A percentile compares a stretch with the other conserved stretches of the same genome.
Evolutionary conservation across 345 rosid genomes (phyloP).

Genomic region (Alliaria petiolata): DNA sequence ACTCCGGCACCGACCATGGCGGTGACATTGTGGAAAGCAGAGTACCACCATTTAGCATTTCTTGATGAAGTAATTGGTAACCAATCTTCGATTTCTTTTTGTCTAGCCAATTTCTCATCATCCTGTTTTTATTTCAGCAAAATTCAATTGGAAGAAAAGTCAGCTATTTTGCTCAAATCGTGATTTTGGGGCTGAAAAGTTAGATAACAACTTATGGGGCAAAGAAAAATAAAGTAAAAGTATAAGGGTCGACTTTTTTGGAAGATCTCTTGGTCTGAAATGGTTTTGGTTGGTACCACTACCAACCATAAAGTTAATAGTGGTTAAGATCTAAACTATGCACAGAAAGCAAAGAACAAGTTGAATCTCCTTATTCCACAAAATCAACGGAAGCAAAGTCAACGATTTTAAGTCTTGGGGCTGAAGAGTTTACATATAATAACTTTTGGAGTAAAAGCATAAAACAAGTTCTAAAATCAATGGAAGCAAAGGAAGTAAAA

Average conservation of each 20-base stretch:
- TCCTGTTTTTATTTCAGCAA: constrained; percentile 13
- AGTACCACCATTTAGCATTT: constrained; percentile 81
- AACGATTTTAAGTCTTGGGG: not conserved
- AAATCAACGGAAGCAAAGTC: not conserved
- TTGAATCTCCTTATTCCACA: not conserved
- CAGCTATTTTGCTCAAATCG: not conserved
- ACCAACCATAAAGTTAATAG: not conserved
- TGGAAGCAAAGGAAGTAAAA: no score
- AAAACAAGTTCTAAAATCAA: no score
- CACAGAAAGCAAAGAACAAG: not conserved
- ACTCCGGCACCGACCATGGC: constrained; percentile 90
- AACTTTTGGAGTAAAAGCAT: not conserved
- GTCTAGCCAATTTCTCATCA: constrained; percentile 29
- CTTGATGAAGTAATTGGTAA: constrained; percentile 70
- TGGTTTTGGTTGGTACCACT: constrained; percentile 16
- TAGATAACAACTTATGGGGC: not conserved
- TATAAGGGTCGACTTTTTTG: not conserved
- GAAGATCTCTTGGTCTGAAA: constrained; percentile 5
- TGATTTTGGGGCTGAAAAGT: not conserved
- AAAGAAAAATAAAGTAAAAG: not conserved
- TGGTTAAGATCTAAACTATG: not conserved
- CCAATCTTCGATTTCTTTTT: constrained; percentile 63
- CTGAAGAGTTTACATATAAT: no score
- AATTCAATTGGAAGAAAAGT: not conserved
- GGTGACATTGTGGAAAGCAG: constrained; percentile 85